Evolutionary conservation across 2,329 filamentous ascomycete genomes (phyloP).

Genomic region (Aquanectria penicillioides): DNA sequence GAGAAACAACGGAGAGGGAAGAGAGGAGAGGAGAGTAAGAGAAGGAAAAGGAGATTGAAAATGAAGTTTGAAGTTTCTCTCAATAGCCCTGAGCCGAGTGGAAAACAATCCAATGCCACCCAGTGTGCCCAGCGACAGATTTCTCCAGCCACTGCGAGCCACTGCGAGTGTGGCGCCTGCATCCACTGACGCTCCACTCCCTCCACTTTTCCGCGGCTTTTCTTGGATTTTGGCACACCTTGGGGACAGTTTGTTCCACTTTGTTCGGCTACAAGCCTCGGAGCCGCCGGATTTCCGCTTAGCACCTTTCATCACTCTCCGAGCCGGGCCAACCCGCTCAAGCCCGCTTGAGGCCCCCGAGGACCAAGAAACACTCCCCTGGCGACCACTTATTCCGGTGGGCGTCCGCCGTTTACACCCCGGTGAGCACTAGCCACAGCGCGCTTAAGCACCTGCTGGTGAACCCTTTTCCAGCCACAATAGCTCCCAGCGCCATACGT

Average conservation of each 20-base stretch:
- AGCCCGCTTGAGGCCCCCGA: too few species aligned
- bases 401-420: too few species aligned
- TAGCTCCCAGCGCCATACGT: constrained; percentile 13
- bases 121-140: constrained; percentile 32
- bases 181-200: constrained; percentile 28
- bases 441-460: too few species aligned
- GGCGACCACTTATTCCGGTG: too few species aligned
- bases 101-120: constrained; percentile 36
- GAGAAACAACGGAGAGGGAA: constrained; percentile 34
- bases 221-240: constrained; percentile 27
- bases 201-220: constrained; percentile 43
- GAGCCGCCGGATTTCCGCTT: constrained; percentile 43
- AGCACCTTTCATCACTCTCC: constrained; percentile 14
- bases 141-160: constrained; percentile 38
- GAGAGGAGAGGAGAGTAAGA: constrained; percentile 33
- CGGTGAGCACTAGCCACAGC: too few species aligned
- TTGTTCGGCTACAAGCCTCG: constrained; percentile 44
- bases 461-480: too few species aligned
- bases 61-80: constrained; percentile 27
- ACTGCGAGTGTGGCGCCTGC: constrained; percentile 26
- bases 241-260: constrained; percentile 24
- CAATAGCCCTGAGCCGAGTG: constrained; percentile 27
- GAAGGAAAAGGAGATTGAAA: constrained; percentile 19
- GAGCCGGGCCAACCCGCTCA: neutral
- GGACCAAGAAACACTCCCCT: too few species aligned